phyloP scores from a whole-genome alignment of 106 monocot species.

The Dioscorea zingiberensis region DNA sequence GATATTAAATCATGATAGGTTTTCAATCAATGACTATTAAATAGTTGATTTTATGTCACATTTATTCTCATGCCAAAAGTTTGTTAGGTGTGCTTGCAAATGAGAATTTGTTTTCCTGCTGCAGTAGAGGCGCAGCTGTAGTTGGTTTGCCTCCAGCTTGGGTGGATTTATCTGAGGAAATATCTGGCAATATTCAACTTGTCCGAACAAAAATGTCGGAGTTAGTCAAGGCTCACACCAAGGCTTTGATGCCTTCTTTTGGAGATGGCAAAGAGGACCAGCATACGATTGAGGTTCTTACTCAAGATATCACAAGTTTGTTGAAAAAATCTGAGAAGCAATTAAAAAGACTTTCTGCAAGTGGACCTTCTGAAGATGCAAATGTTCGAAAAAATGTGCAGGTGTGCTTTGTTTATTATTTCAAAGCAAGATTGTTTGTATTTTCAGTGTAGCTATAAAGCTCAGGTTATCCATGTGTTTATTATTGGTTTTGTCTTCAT shows the following conservation, averaged over 20 bases:
- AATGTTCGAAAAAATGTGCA: constrained; percentile 95
- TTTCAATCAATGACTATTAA: too few species aligned
- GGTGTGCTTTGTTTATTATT: constrained; percentile 27
- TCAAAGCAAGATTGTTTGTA: too few species aligned
- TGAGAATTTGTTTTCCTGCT: constrained; percentile 13
- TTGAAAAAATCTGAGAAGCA: constrained; percentile 78
- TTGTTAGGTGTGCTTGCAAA: too few species aligned
- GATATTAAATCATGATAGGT: too few species aligned
- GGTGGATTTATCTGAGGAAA: constrained; percentile 96
- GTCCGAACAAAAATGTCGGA: constrained; percentile 82
- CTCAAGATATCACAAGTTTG: constrained; percentile 74
- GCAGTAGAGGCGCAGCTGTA: constrained; percentile 55
- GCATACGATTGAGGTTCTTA: constrained; percentile 77
- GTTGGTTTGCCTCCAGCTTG: constrained; percentile 94
- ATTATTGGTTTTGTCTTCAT: too few species aligned
- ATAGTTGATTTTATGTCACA: too few species aligned
- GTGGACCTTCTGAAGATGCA: constrained; percentile 76
- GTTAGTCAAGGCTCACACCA: constrained; percentile 77
- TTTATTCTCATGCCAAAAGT: too few species aligned
- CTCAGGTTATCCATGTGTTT: too few species aligned
- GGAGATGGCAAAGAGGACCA: constrained; percentile 85
- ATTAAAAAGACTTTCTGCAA: constrained; percentile 65
- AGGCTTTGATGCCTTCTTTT: constrained; percentile 97
- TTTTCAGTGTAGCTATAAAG: too few species aligned
- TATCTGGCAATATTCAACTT: constrained; percentile 71